Evolutionary conservation across 768 basidiomycete genomes (phyloP).

Genomic region (Suillus variegatus): DNA sequence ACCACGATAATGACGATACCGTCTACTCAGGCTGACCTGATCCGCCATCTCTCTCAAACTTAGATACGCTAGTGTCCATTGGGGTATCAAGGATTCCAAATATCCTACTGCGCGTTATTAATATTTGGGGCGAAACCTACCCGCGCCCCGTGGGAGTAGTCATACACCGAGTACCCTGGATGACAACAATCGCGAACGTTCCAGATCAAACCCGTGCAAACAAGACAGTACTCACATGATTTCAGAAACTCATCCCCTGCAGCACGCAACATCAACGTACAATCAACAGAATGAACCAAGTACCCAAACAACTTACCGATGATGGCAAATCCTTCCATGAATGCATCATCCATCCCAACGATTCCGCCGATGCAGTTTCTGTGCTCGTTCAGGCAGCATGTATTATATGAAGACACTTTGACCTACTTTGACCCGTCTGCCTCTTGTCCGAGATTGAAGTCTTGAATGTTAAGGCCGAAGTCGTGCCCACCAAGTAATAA

Average conservation of each 20-base stretch:
- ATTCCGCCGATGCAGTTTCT: slow-evolving; percentile 62
- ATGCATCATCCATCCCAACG: slow-evolving; percentile 43
- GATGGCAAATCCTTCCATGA: slow-evolving; percentile 57
- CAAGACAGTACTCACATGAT: slow-evolving; percentile 48
- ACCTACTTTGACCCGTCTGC: slow-evolving; percentile 33
- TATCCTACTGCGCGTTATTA: slow-evolving; percentile 35
- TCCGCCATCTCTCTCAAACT: neutral
- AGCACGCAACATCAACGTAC: slow-evolving; percentile 20
- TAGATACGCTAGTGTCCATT: neutral
- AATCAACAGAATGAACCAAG: slow-evolving; percentile 8
- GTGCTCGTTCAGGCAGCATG: neutral
- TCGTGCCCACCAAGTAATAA: slow-evolving; percentile 45
- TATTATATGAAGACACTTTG: neutral
- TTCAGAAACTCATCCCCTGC: slow-evolving; percentile 64
- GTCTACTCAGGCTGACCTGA: neutral
- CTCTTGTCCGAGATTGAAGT: slow-evolving; percentile 58
- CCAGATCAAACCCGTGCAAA: slow-evolving; percentile 6
- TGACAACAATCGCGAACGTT: neutral
- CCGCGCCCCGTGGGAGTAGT: slow-evolving; percentile 53
- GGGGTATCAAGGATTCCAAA: neutral
- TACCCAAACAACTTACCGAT: slow-evolving; percentile 40
- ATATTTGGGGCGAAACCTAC: slow-evolving; percentile 62
- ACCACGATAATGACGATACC: neutral
- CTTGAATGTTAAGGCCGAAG: slow-evolving; percentile 44
- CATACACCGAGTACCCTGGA: slow-evolving; percentile 62